phyloP scores from a whole-genome alignment of 352 stramenopile species.

The Phytopythium mirpurense region DNA sequence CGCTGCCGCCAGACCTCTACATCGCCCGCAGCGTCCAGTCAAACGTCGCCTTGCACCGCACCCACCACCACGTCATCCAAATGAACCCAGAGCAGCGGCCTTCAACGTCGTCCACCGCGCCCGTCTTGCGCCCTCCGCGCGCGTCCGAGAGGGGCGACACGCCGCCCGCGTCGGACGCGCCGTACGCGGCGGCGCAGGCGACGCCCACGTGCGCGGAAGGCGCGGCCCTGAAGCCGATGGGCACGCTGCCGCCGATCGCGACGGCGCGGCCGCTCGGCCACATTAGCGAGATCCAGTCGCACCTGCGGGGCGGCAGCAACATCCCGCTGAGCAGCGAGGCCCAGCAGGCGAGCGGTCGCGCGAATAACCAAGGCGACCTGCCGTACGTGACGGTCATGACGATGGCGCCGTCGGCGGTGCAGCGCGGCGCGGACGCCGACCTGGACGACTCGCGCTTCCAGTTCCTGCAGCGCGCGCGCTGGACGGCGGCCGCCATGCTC shows the following conservation, averaged over 20 bases:
- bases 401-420: slow-evolving; percentile 18
- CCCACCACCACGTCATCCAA: background rate
- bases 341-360: too few species aligned
- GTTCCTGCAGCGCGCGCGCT: slow-evolving; percentile 56
- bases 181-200: slow-evolving; percentile 28
- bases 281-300: slow-evolving; percentile 28
- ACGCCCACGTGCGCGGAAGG: slow-evolving; percentile 30
- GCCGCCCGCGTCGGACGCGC: slow-evolving; percentile 15
- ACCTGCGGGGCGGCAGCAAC: slow-evolving; percentile 31
- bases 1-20: background rate
- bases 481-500: slow-evolving; percentile 56
- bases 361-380: slow-evolving; percentile 10
- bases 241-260: slow-evolving; percentile 35
- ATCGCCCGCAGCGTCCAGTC: background rate
- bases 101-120: background rate
- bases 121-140: background rate
- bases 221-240: slow-evolving; percentile 5
- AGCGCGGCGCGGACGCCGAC: slow-evolving; percentile 13
- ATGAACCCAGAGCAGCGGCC: background rate
- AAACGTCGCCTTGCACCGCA: too few species aligned
- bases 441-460: slow-evolving; percentile 45
- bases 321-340: slow-evolving; percentile 28
- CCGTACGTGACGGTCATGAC: slow-evolving; percentile 31
- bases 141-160: slow-evolving; percentile 9
- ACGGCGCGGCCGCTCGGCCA: slow-evolving; percentile 30